A percentile compares a stretch with the other conserved stretches of the same genome.
These are phyloP conservation scores for Colletotrichum paranaense DNA, from an alignment of 2,329 filamentous ascomycete species.

Conservation along the genomic window DNA sequence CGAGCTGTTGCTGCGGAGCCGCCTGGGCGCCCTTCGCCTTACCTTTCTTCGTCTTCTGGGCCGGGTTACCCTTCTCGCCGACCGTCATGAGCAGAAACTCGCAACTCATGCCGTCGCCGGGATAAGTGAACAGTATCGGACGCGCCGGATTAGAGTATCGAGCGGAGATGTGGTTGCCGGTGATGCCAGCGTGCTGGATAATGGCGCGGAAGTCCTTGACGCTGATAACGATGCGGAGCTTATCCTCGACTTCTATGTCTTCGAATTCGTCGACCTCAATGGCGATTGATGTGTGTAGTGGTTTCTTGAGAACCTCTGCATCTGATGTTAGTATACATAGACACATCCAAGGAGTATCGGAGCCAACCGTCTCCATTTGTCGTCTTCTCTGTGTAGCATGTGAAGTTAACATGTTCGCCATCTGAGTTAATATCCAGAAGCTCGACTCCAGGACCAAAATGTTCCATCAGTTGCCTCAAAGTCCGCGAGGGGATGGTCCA, in stretches of 20 bases:
- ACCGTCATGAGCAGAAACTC: conserved; percentile 88
- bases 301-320: conserved; percentile 80
- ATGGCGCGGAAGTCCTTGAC: conserved; percentile 88
- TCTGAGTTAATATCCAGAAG: conserved; percentile 83
- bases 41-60: conserved; percentile 59
- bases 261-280: conserved; percentile 83
- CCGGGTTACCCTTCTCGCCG: conserved; percentile 68
- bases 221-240: conserved; percentile 82
- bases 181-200: conserved; percentile 78
- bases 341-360: neutral
- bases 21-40: conserved; percentile 52
- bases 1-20: conserved; percentile 55
- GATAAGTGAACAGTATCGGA: conserved; percentile 80
- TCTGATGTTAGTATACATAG: conserved; percentile 28
- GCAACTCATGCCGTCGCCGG: conserved; percentile 74
- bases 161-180: conserved; percentile 74
- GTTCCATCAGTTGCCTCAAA: conserved; percentile 80
- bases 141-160: conserved; percentile 77
- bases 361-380: conserved; percentile 66
- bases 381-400: conserved; percentile 84
- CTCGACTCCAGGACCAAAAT: conserved; percentile 84
- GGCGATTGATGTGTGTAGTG: conserved; percentile 82
- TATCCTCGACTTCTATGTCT: conserved; percentile 78
- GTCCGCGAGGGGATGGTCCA: conserved; percentile 80
- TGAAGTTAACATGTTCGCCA: conserved; percentile 79